Evolutionary conservation across 805 yeast species (phyloP).

Genomic region (Cyberlindnera maclurae): DNA sequence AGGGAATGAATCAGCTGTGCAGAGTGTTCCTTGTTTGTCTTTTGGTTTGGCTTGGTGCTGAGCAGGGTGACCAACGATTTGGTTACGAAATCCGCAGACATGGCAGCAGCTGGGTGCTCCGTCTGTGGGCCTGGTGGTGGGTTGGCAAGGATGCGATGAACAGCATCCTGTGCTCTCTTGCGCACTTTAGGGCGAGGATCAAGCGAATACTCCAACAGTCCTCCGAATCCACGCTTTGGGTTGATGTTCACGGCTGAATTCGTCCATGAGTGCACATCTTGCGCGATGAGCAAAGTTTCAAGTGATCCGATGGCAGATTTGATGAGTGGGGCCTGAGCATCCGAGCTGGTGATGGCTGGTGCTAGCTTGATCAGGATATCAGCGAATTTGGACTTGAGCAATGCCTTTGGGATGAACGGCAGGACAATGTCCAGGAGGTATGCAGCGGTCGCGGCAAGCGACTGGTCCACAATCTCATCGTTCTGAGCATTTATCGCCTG

Average conservation of each 20-base stretch:
- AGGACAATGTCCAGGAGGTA: slow-evolving; percentile 77
- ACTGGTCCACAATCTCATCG: slow-evolving; percentile 47
- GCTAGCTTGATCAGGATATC: slow-evolving; percentile 76
- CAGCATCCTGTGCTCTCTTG: slow-evolving; percentile 88
- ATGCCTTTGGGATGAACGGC: slow-evolving; percentile 62
- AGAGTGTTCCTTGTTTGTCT: slow-evolving; percentile 41
- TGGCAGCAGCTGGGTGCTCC: slow-evolving; percentile 68
- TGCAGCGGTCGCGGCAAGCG: slow-evolving; percentile 66
- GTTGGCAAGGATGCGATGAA: slow-evolving; percentile 51
- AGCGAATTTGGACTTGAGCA: slow-evolving; percentile 68
- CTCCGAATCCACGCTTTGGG: slow-evolving; percentile 76
- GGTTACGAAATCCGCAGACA: slow-evolving; percentile 64
- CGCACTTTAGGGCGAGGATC: slow-evolving; percentile 95
- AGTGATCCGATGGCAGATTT: slow-evolving; percentile 82
- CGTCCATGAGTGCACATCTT: slow-evolving; percentile 76
- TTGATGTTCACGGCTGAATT: slow-evolving; percentile 41
- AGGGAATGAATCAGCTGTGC: slow-evolving; percentile 65
- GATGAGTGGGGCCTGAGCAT: slow-evolving; percentile 72
- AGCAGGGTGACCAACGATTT: slow-evolving; percentile 43
- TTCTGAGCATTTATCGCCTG: slow-evolving; percentile 49
- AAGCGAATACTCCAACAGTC: slow-evolving; percentile 66
- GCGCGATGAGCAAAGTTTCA: slow-evolving; percentile 72
- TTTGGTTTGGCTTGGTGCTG: slow-evolving; percentile 27
- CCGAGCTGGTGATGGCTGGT: slow-evolving; percentile 63
- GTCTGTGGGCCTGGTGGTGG: slow-evolving; percentile 73